Percentiles rank a stretch among this genome's conserved stretches.
These are phyloP conservation scores for Mucor circinelloides DNA, from an alignment of 371 early-diverging fungal genomes.

Conservation along the genomic window DNA sequence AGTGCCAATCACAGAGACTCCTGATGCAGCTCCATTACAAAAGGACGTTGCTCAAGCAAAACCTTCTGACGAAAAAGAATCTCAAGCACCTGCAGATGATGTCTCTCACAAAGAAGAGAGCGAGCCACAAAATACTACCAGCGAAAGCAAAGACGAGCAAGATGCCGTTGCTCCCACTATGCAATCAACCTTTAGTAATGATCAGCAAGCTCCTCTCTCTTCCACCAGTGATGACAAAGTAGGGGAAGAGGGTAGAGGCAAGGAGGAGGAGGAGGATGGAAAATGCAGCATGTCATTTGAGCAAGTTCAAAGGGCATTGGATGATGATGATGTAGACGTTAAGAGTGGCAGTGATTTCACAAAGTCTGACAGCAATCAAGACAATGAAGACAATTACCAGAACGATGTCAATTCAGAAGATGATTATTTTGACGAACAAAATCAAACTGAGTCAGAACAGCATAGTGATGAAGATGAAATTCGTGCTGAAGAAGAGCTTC, in stretches of 20 bases:
- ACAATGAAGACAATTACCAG: neutral
- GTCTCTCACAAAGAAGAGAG: neutral
- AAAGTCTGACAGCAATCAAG: neutral
- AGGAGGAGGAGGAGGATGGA: neutral
- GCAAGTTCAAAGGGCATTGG: neutral
- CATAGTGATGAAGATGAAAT: neutral
- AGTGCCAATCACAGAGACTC: neutral
- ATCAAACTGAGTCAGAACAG: neutral
- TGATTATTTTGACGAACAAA: neutral
- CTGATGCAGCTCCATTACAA: neutral
- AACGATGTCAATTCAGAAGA: neutral
- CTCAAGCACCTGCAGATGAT: neutral
- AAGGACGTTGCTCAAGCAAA: neutral
- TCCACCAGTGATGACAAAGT: neutral
- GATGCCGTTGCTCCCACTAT: neutral
- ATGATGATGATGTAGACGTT: neutral
- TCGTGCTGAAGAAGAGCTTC: neutral
- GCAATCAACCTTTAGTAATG: neutral
- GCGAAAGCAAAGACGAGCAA: neutral
- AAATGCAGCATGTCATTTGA: conserved; percentile 8
- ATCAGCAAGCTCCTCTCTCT: neutral
- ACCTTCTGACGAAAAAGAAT: neutral
- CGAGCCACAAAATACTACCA: neutral
- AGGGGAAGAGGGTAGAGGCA: no score
- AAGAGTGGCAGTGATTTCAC: neutral